Percentiles rank a stretch among this genome's conserved stretches.
These are phyloP conservation scores for Pseudogymnoascus sp. DNA, from an alignment of 2,329 filamentous ascomycete genomes.

Conservation along the genomic window DNA sequence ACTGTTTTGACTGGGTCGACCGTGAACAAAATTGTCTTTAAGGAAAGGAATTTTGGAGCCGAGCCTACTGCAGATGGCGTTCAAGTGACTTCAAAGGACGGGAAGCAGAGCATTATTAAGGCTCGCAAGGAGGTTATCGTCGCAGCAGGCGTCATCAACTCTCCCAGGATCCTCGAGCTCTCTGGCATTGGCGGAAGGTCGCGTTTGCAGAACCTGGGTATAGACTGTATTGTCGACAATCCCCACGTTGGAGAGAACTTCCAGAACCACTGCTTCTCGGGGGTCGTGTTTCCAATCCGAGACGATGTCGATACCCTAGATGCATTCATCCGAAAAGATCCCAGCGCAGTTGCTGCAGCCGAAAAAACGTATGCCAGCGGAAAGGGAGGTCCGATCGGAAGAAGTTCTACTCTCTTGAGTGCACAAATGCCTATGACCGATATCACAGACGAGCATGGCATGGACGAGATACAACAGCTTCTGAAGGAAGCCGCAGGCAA, in stretches of 20 bases:
- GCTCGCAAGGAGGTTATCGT: constrained; percentile 25
- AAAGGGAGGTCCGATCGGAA: not conserved
- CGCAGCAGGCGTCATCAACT: constrained; percentile 19
- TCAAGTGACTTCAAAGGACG: constrained; percentile 6
- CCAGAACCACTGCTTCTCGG: constrained; percentile 17
- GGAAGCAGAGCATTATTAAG: constrained; percentile 18
- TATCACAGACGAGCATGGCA: not conserved
- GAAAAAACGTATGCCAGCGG: not conserved
- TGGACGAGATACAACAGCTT: not conserved
- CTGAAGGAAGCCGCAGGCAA: not conserved
- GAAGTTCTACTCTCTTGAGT: not conserved
- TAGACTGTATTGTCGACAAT: constrained; percentile 16
- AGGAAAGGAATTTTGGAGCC: not conserved
- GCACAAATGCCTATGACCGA: not conserved
- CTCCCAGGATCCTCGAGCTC: constrained; percentile 28
- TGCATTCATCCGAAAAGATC: not conserved
- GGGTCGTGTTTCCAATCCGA: constrained; percentile 27
- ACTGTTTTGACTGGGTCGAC: constrained; percentile 11
- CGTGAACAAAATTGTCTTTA: constrained; percentile 12
- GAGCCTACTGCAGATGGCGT: constrained; percentile 14
- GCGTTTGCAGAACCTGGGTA: constrained; percentile 15
- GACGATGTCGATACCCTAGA: constrained; percentile 25
- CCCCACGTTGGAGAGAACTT: constrained; percentile 23
- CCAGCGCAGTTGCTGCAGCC: not conserved
- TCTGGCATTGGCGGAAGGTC: constrained; percentile 24